phyloP scores from a whole-genome alignment of 208 protist species.

The Pavlovales sp. region DNA sequence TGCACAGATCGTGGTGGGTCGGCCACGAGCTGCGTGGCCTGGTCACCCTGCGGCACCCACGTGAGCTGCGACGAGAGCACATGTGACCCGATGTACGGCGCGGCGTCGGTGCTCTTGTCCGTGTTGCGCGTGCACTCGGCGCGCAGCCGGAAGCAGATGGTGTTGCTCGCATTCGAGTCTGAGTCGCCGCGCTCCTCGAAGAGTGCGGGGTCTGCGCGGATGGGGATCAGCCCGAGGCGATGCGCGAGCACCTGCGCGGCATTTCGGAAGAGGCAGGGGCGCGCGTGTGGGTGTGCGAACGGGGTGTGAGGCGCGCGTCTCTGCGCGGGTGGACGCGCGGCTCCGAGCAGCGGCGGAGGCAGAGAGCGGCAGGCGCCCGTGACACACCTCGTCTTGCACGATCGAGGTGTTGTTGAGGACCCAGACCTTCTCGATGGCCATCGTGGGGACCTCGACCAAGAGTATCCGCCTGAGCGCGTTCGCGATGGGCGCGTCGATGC shows the following conservation, averaged over 20 bases:
- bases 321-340: too few species aligned
- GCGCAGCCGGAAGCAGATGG: constrained; percentile 66
- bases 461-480: constrained; percentile 95
- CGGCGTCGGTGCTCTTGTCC: background rate
- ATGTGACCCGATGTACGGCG: background rate
- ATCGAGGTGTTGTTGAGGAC: constrained; percentile 92
- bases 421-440: constrained; percentile 92
- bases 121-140: constrained; percentile 58
- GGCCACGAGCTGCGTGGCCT: constrained; percentile 59
- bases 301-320: too few species aligned
- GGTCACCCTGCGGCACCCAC: constrained; percentile 79
- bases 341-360: too few species aligned
- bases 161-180: constrained; percentile 69
- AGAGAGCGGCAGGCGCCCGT: too few species aligned
- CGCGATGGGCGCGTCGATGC: constrained; percentile 79
- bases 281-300: too few species aligned
- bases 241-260: constrained; percentile 65
- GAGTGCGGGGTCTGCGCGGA: constrained; percentile 82
- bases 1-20: constrained; percentile 81
- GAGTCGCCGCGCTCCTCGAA: constrained; percentile 52
- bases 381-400: constrained; percentile 85
- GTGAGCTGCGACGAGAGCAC: constrained; percentile 1
- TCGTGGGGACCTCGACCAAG: constrained; percentile 87
- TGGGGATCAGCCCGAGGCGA: constrained; percentile 91
- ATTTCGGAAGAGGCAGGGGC: too few species aligned